Base-by-base conservation (phyloP, 805 yeast species). In the Barnettozyma pratensis region DNA sequence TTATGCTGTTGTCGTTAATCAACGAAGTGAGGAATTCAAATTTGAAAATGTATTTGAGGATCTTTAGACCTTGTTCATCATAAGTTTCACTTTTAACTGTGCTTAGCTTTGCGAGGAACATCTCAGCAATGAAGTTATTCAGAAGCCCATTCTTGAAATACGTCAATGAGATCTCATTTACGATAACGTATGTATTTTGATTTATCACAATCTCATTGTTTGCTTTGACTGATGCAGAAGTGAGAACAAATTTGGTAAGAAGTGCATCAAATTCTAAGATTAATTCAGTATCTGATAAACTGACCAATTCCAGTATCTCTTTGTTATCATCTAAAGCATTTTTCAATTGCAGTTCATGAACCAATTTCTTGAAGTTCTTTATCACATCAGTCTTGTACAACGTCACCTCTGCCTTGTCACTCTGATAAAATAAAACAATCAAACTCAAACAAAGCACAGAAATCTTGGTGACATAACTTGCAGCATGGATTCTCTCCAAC, bases 121-220 rank as follows among this genome's bases (percentile, higher is more conserved):
- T 51, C 42, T 56, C 56, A 5, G 52, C 45, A 11, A 58, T 37
- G 46, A 58, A 58, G 32, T 47, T 39, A 45, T 58, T 56, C 42
- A 58, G 35, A 8, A 58, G 44, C 1, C 57, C 49, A 37, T 58
- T 58, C 49, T 58, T 58, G 48, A 42, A 55, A 46, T 58, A 58
- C 0, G 57, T 58, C 44, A 58, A 31, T 4, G 58, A 44, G 7
- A 51, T 50, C 32, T 58, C 61, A 7, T 56, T 53, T 28, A 37
- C 30, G 14, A 58, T 53, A 27, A 44, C 26, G 27, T 48, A 53
- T 9, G 49, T 30, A 10, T 41, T 29, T 1, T 36, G 19, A 2
- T 37, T 32, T 12, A 56, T 37, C 1, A n/a, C 19, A 12, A 56
- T 36, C 30, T 56, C 41, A 7, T 49, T 37, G 3, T 30, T 31